Evolutionary conservation across 1,284 basidiomycete genomes (phyloP).

Genomic region (Tilletia walkeri): DNA sequence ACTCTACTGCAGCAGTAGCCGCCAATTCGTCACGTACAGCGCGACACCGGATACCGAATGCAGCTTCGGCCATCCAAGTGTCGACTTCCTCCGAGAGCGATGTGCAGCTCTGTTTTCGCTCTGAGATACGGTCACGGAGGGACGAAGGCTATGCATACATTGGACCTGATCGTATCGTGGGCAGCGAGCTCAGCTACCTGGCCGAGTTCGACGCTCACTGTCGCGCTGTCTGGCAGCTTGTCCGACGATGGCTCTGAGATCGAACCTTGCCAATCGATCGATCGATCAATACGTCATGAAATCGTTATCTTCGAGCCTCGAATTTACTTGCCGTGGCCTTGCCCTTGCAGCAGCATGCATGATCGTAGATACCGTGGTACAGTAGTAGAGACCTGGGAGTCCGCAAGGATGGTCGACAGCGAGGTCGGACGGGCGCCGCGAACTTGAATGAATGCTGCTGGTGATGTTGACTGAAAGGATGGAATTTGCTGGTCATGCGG

Average conservation of each 20-base stretch:
- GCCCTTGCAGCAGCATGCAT: too few species aligned
- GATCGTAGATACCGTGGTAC: too few species aligned
- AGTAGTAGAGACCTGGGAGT: too few species aligned
- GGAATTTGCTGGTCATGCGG: too few species aligned
- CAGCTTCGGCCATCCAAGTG: not conserved
- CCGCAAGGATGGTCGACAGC: too few species aligned
- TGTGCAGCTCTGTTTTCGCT: slow-evolving; percentile 13
- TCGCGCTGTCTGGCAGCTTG: not conserved
- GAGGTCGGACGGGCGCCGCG: too few species aligned
- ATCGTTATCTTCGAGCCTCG: not conserved
- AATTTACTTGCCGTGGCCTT: too few species aligned
- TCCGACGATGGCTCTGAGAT: slow-evolving; percentile 2
- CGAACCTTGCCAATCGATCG: too few species aligned
- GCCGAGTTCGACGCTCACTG: slow-evolving; percentile 14
- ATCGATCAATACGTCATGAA: not conserved
- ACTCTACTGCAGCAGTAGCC: not conserved
- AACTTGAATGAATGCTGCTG: too few species aligned
- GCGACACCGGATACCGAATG: too few species aligned
- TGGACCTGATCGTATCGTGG: not conserved
- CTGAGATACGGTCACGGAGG: not conserved
- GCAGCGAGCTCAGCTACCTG: slow-evolving; percentile 4
- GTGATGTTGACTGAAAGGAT: too few species aligned
- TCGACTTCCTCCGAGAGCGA: slow-evolving; percentile 6
- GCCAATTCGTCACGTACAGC: not conserved
- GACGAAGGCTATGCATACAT: slow-evolving; percentile 8